Evolutionary conservation across 192 early-diverging fungal genomes (phyloP).

Genomic region (Mortierella antarctica): DNA sequence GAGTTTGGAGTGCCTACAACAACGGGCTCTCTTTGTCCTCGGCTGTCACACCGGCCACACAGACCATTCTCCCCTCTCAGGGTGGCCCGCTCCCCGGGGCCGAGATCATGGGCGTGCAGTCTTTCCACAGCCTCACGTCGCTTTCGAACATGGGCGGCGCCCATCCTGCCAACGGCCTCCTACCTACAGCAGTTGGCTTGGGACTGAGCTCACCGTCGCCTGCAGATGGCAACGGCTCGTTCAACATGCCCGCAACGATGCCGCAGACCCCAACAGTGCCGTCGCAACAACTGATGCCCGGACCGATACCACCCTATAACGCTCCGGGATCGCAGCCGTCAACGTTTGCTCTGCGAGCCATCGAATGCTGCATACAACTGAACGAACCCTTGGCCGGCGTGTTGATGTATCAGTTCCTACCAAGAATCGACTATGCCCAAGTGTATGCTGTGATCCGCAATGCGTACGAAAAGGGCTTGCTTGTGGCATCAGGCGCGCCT

Average conservation of each 20-base stretch:
- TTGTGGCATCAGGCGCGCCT: not conserved
- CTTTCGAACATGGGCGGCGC: not conserved
- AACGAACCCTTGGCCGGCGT: constrained; percentile 32
- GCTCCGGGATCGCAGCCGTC: constrained; percentile 2
- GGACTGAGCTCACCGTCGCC: not conserved
- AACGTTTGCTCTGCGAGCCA: constrained; percentile 18
- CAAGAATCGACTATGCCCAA: constrained; percentile 33
- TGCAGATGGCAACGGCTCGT: not conserved
- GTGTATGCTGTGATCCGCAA: constrained; percentile 25
- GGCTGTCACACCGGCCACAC: not conserved
- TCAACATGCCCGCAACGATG: not conserved
- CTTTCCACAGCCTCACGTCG: not conserved
- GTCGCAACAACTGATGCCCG: too few species aligned
- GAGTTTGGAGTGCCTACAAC: constrained; percentile 30
- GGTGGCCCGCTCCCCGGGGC: too few species aligned
- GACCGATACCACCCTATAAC: too few species aligned
- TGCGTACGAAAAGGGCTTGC: constrained; percentile 34
- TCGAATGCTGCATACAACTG: constrained; percentile 38
- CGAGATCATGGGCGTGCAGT: too few species aligned
- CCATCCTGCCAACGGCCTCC: not conserved
- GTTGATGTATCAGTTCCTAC: constrained; percentile 36
- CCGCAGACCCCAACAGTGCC: too few species aligned
- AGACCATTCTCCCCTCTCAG: not conserved
- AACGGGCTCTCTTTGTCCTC: constrained; percentile 1
- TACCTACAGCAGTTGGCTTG: not conserved